Evolutionary conservation across 106 monocot species (phyloP).

Genomic region (Dendrobium officinale): DNA sequence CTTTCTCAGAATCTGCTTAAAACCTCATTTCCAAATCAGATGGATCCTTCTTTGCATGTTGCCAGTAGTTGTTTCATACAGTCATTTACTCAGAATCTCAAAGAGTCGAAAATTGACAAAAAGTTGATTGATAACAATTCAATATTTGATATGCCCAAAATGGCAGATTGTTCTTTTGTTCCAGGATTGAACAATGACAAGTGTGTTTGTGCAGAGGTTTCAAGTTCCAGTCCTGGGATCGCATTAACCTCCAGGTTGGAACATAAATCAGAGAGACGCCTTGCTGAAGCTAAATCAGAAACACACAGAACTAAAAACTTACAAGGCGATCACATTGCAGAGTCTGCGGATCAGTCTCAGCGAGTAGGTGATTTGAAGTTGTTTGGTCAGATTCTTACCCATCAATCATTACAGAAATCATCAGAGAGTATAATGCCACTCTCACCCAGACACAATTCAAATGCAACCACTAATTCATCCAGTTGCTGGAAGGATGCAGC

Average conservation of each 20-base stretch:
- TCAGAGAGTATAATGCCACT: constrained; percentile 11
- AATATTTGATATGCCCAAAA: neutral
- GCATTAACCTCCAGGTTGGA: neutral
- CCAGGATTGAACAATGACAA: constrained; percentile 13
- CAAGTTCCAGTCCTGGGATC: constrained; percentile 6
- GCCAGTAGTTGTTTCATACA: constrained; percentile 35
- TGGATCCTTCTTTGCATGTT: constrained; percentile 15
- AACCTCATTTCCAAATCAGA: constrained; percentile 10
- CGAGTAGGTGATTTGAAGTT: constrained; percentile 71
- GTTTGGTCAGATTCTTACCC: constrained; percentile 75
- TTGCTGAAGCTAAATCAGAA: constrained; percentile 19
- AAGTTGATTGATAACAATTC: constrained; percentile 4
- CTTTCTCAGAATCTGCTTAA: constrained; percentile 10
- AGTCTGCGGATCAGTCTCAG: constrained; percentile 21
- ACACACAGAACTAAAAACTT: neutral
- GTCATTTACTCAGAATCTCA: constrained; percentile 11
- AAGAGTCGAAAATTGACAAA: constrained; percentile 13
- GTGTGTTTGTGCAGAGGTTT: neutral
- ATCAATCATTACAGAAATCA: constrained; percentile 33
- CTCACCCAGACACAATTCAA: constrained; percentile 18
- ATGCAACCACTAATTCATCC: constrained; percentile 8
- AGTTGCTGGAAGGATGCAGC: neutral
- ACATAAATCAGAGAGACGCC: neutral
- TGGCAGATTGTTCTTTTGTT: constrained; percentile 14
- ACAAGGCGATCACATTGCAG: neutral